Conservation (phyloP, 129 eudicot species). For the Dittrichia graveolens region DNA sequence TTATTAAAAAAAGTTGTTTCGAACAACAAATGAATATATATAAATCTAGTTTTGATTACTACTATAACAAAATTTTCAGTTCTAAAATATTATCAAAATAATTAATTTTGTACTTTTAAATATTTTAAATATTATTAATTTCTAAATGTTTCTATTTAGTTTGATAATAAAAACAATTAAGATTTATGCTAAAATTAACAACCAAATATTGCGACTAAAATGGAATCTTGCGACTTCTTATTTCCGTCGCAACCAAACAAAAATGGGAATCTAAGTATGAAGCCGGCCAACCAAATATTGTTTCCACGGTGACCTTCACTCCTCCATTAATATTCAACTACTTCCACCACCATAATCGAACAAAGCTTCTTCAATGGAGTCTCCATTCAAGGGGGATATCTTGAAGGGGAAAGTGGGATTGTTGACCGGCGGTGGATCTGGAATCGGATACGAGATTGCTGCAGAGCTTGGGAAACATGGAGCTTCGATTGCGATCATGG, state of each 20-base stretch:
- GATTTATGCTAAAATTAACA: no score
- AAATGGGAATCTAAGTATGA: conserved; percentile 10
- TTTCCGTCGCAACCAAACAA: conserved; percentile 19
- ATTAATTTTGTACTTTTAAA: no score
- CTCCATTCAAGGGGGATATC: conserved; percentile 49
- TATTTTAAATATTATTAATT: no score
- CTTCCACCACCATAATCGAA: not conserved
- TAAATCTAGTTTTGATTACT: no score
- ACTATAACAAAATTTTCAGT: no score
- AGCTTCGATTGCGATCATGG: conserved; percentile 56
- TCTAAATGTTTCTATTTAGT: no score
- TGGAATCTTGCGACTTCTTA: not conserved
- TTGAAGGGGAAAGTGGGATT: conserved; percentile 53
- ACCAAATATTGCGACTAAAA: no score
- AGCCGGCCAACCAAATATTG: conserved; percentile 22
- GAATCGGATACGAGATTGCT: conserved; percentile 55
- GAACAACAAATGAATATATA: no score
- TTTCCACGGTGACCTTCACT: not conserved
- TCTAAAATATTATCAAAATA: no score
- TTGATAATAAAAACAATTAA: no score
- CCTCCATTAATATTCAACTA: not conserved
- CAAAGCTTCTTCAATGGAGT: conserved; percentile 28
- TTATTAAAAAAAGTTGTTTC: no score
- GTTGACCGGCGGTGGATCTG: conserved; percentile 62
- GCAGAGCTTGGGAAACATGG: conserved; percentile 55